These are phyloP conservation scores for Solanum hybrid DNA, from an alignment of 305 asterid species.

Conservation along the genomic window DNA sequence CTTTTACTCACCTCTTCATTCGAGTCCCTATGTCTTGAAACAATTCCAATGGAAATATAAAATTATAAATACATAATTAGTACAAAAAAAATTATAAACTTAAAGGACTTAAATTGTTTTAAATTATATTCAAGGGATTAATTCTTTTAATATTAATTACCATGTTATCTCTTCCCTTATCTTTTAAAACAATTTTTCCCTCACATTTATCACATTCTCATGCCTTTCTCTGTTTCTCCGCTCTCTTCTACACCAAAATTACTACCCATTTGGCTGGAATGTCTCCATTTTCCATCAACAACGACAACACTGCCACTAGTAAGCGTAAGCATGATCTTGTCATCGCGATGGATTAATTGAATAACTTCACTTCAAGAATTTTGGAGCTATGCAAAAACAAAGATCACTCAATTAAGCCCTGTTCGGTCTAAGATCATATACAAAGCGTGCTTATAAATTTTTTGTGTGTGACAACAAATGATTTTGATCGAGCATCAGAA, in stretches of 20 bases:
- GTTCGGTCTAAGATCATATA: background rate
- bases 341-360: constrained; percentile 1
- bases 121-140: background rate
- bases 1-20: too few species aligned
- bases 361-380: constrained; percentile 31
- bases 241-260: background rate
- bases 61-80: too few species aligned
- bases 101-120: background rate
- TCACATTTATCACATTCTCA: background rate
- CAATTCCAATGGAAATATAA: too few species aligned
- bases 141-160: background rate
- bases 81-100: background rate
- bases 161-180: background rate
- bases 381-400: constrained; percentile 25
- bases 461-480: constrained; percentile 18
- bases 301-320: background rate
- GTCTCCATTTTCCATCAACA: background rate
- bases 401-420: background rate
- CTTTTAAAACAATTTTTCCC: background rate
- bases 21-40: too few species aligned
- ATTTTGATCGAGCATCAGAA: constrained; percentile 4
- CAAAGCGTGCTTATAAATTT: constrained; percentile 29
- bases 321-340: background rate
- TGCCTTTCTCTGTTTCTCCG: background rate
- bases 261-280: background rate